These are phyloP conservation scores for Camellia sinensis DNA, from an alignment of 148 eudicot species.

Conservation along the genomic window DNA sequence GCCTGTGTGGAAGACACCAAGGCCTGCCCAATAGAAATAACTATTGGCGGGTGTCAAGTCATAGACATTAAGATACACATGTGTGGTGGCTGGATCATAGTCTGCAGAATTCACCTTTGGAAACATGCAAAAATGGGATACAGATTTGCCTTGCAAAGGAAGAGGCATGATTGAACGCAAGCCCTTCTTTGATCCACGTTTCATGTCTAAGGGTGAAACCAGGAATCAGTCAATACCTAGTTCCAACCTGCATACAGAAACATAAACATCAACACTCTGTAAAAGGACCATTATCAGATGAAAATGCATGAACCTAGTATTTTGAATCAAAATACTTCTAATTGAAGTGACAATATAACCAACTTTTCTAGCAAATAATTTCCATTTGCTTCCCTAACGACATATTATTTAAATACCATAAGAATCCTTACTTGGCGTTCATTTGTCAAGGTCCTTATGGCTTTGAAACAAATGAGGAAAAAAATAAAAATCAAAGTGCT, in stretches of 20 bases:
- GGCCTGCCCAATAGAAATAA: slow-evolving; percentile 89
- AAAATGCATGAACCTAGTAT: background rate
- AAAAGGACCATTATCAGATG: background rate
- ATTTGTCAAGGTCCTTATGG: background rate
- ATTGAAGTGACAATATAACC: background rate
- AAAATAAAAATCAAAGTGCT: too few species aligned
- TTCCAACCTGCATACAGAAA: slow-evolving; percentile 41
- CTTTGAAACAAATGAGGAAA: background rate
- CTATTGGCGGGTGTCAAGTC: slow-evolving; percentile 82
- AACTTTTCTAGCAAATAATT: background rate
- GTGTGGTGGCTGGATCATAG: slow-evolving; percentile 45
- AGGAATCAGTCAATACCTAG: slow-evolving; percentile 35
- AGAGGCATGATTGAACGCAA: slow-evolving; percentile 42
- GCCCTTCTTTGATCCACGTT: slow-evolving; percentile 37
- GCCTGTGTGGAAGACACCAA: slow-evolving; percentile 85
- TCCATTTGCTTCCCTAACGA: background rate
- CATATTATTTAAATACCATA: background rate
- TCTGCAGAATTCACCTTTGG: slow-evolving; percentile 53
- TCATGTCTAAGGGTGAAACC: slow-evolving; percentile 43
- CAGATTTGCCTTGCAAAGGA: slow-evolving; percentile 38
- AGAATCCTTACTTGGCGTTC: background rate
- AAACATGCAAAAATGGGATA: slow-evolving; percentile 53
- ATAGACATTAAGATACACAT: slow-evolving; percentile 83
- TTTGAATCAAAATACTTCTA: background rate
- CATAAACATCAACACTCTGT: background rate